phyloP scores from a whole-genome alignment of 2,329 filamentous ascomycete species.

The Chaetomiaceae sp. region DNA sequence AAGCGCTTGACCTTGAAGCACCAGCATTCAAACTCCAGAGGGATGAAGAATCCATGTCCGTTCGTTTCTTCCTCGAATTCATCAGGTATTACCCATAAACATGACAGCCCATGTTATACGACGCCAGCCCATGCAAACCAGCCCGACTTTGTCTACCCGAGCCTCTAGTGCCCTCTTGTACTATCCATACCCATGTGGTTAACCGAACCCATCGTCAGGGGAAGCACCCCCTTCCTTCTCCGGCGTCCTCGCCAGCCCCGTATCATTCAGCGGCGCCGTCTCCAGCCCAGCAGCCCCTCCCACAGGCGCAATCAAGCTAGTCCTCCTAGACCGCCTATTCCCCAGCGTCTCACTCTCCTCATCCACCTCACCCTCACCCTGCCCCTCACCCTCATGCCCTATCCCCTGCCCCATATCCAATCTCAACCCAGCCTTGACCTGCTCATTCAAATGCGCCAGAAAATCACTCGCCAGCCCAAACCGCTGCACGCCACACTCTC shows the following conservation, averaged over 20 bases:
- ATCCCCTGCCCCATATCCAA: constrained; percentile 8
- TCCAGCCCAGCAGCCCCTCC: constrained; percentile 29
- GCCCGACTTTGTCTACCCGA: not conserved
- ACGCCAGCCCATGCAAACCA: constrained; percentile 13
- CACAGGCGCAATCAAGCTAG: constrained; percentile 47
- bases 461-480: constrained; percentile 50
- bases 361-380: constrained; percentile 33
- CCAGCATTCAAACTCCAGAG: too few species aligned
- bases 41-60: not conserved
- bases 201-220: constrained; percentile 29
- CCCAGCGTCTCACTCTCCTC: constrained; percentile 28
- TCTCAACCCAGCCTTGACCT: constrained; percentile 45
- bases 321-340: constrained; percentile 27
- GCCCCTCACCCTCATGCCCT: constrained; percentile 26
- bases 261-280: constrained; percentile 31
- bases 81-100: not conserved
- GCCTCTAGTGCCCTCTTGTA: not conserved
- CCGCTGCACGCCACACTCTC: constrained; percentile 47
- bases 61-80: not conserved
- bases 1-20: too few species aligned
- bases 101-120: not conserved
- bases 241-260: constrained; percentile 16
- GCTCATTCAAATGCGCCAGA: constrained; percentile 47
- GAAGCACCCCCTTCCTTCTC: constrained; percentile 15
- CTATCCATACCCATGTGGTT: too few species aligned